Evolutionary conservation across 139 green algal species (phyloP), one percentile per base, ranked within the genome.

Genomic region (Chlorella sorokiniana): DNA sequence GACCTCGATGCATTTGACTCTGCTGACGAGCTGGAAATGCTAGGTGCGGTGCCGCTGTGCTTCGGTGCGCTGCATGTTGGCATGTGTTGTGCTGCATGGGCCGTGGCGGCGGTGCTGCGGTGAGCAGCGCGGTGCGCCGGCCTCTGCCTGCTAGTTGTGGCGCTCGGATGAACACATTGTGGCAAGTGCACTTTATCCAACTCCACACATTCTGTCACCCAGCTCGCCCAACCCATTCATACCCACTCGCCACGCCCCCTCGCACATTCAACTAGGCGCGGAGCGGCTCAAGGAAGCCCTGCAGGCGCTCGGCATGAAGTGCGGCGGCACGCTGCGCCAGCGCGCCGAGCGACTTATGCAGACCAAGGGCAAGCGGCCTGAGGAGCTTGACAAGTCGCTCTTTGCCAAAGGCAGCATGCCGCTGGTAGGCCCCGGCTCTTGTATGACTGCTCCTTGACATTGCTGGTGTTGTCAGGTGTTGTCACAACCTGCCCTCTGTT

Each of bases 301-400:
- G 40, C 37, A 74, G 1, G 82, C 87, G 33, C 72, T 98, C 78
- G 94, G 95, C 22, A 90, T 99, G 25, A 99, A 99, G 86, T 92
- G 85, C 68, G 96, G 96, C 14, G 96, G 96, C 59, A 99, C 97
- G 10, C 83, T 88, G 29, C 72, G 84, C 64, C 93, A 99, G 88
- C 87, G 96, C 2, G 94, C 95, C 5, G 90, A 96, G 82, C 87
- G 96, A 45, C 88, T 99, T 78, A 95, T 93, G 71, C 83, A 91
- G 37, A 89, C 88, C 11, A 93, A 94, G 77, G 88, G 77, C 68
- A 90, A 80, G 65, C 79, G 82, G 25, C 82, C 96, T 67, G 74
- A 87, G 20, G 59, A 92, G 69, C 87, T 98, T 56, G 91, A 95
- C 76, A 72, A 77, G 7, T 94, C 92, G 73, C 87, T 93, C 29